phyloP scores from a whole-genome alignment of 352 stramenopile species.

The Phytophthora uliginosa region DNA sequence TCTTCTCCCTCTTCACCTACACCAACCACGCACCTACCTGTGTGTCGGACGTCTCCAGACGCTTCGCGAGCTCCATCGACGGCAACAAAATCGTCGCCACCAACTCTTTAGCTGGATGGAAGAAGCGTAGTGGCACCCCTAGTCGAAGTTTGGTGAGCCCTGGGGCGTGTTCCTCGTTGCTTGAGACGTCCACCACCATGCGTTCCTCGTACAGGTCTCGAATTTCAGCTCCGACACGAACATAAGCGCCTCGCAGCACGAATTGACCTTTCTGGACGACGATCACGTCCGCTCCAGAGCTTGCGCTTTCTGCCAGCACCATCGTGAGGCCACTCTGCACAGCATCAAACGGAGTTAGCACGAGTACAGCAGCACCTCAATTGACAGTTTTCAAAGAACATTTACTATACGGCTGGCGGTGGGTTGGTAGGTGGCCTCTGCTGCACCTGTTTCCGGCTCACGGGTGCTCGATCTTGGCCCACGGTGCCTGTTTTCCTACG shows the following conservation, averaged over 20 bases:
- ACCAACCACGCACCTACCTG: slow-evolving; percentile 14
- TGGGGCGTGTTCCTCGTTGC: slow-evolving; percentile 8
- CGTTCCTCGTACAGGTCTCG: slow-evolving; percentile 40
- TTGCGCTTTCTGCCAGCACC: slow-evolving; percentile 22
- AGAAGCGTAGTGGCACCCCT: slow-evolving; percentile 31
- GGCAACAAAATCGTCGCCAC: slow-evolving; percentile 30
- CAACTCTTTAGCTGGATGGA: slow-evolving; percentile 37
- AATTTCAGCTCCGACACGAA: slow-evolving; percentile 39
- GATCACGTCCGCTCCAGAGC: slow-evolving; percentile 28
- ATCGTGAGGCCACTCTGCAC: slow-evolving; percentile 34
- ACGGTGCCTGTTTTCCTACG: not conserved
- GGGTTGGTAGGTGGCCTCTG: slow-evolving; percentile 27
- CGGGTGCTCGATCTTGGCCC: not conserved
- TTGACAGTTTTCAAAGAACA: slow-evolving; percentile 3
- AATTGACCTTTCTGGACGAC: slow-evolving; percentile 27
- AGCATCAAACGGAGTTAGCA: not conserved
- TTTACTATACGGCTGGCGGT: slow-evolving; percentile 49
- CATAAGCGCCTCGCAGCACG: slow-evolving; percentile 25
- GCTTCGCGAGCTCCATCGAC: slow-evolving; percentile 1
- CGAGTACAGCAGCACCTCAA: not conserved
- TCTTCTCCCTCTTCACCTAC: too few species aligned
- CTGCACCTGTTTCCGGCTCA: slow-evolving; percentile 18
- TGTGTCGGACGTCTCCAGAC: slow-evolving; percentile 13
- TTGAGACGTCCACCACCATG: slow-evolving; percentile 17
- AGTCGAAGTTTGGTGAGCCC: slow-evolving; percentile 27